Evolutionary conservation across 371 early-diverging fungal species (phyloP), one percentile per base, ranked within the genome.

Genomic region (Apophysomyces trapeziformis): DNA sequence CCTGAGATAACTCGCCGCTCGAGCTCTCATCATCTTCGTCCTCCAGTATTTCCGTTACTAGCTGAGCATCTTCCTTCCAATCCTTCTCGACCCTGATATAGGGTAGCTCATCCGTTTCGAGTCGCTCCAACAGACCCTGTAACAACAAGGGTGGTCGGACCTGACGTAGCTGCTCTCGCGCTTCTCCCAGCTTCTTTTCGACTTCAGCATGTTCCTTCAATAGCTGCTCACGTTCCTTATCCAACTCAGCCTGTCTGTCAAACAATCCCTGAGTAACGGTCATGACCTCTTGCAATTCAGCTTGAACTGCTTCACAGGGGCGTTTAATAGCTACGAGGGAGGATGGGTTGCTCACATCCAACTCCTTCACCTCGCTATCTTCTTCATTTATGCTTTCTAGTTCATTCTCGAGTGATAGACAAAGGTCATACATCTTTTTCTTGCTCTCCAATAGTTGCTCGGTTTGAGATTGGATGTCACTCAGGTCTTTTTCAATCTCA

Each of bases 401-500:
- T 36, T 77, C 72, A 1, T 69, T 72, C 57, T 87, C 88, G 7
- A 87, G 65, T 9, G 73, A 58, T 2, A 86, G 63, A 58, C 84
- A 80, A 1, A 72, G 65, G 14, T 84, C 79, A 58, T 87, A 86
- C 70, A 87, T 80, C 37, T 76, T 74, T 39, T 80, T 80, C 67
- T 87, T 87, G 58, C 68, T 76, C 7, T 65, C 65, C 58, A 66
- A 62, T 4, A 85, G 68, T 46, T 78, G 74, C 7, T 77, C 73
- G 0, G 77, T 60, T 16, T 82, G 77, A 2, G 66, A 47, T 4
- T 77, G 79, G n/a, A 83, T 73, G 16, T 76, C 74, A 32, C 80
- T 79, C 1, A 86, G 70, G 63, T 87, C 88, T 7, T 78, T 83
- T 58, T 85, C 81, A 35, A 87, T 83, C 66, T 87, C 88, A n/a